phyloP scores from a whole-genome alignment of 192 early-diverging fungal genomes.

The Paraglomus brasilianum region DNA sequence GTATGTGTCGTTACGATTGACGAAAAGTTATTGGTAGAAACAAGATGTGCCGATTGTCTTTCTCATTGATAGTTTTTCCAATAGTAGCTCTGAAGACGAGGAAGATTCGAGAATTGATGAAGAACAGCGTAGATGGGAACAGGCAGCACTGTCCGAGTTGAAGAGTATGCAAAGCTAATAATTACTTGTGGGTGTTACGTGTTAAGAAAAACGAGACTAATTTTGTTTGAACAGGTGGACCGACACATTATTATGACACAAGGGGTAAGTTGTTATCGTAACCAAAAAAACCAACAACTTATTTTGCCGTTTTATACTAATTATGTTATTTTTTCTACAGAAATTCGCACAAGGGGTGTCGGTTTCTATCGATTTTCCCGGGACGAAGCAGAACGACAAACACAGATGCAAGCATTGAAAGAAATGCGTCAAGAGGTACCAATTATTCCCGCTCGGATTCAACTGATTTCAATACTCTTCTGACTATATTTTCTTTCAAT shows the following conservation, averaged over 20 bases:
- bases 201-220: too few relatives aligned
- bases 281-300: slow-evolving; percentile 10
- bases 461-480: neutral
- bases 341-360: slow-evolving; percentile 65
- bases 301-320: slow-evolving; percentile 45
- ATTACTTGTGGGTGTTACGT: too few relatives aligned
- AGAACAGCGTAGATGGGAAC: slow-evolving; percentile 19
- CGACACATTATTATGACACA: slow-evolving; percentile 35
- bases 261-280: slow-evolving; percentile 8
- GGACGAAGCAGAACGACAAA: slow-evolving; percentile 57
- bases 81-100: neutral
- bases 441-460: neutral
- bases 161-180: slow-evolving; percentile 1
- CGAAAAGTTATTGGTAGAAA: neutral
- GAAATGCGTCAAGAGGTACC: slow-evolving; percentile 49
- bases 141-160: slow-evolving; percentile 9
- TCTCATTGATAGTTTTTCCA: neutral
- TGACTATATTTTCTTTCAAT: neutral
- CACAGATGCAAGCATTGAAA: slow-evolving; percentile 62
- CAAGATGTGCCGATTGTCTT: neutral
- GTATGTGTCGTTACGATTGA: neutral
- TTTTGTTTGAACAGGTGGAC: too few relatives aligned
- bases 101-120: slow-evolving; percentile 5
- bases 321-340: slow-evolving; percentile 37
- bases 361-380: slow-evolving; percentile 70